These are phyloP conservation scores for Pseudoscleropodium purum DNA, from an alignment of 225 moss, liverwort and hornwort species.

Conservation along the genomic window DNA sequence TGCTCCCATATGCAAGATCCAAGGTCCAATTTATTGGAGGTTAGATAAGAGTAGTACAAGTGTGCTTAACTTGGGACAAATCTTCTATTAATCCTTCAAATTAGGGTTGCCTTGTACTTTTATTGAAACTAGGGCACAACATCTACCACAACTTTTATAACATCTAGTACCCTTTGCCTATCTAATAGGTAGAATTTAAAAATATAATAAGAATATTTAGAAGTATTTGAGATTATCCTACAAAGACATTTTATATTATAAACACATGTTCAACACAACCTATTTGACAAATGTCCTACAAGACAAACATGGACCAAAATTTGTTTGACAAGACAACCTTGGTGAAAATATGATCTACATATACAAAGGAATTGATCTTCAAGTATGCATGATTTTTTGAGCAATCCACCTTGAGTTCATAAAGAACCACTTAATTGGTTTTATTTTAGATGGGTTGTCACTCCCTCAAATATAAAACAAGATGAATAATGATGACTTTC, in stretches of 20 bases:
- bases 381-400: too few species aligned
- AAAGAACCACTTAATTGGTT: too few species aligned
- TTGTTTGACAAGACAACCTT: too few species aligned
- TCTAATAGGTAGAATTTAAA: too few species aligned
- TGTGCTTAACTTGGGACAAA: background rate
- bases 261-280: too few species aligned
- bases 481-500: too few species aligned
- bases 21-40: background rate
- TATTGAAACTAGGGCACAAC: too few species aligned
- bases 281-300: background rate
- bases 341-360: background rate
- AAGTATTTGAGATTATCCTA: background rate
- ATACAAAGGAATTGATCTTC: background rate
- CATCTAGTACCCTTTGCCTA: accelerated
- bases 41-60: background rate
- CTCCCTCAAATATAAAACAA: too few species aligned
- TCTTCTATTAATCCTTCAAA: background rate
- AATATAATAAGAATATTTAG: background rate
- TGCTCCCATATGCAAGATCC: too few species aligned
- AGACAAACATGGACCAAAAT: too few species aligned
- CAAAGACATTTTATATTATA: background rate
- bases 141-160: accelerated
- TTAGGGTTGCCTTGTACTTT: too few species aligned
- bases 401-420: background rate
- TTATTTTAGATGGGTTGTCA: too few species aligned